Evolutionary conservation across 1,139 yeast genomes (phyloP).

Genomic region (Taphrina pruni): DNA sequence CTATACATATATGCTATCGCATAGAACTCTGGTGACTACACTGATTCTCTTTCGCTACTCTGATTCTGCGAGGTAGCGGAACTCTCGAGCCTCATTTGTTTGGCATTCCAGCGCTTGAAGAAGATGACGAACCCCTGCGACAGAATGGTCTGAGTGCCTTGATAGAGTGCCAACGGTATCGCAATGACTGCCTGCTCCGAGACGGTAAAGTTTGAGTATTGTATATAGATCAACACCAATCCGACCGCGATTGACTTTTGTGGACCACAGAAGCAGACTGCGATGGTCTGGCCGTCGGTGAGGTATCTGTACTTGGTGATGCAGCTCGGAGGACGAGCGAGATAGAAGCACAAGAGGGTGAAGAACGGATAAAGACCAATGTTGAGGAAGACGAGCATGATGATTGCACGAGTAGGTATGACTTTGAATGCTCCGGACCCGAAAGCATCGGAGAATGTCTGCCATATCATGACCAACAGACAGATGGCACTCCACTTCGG

Average conservation of each 20-base stretch:
- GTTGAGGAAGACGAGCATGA: constrained; percentile 80
- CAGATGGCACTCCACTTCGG: constrained; percentile 68
- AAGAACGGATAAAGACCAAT: constrained; percentile 76
- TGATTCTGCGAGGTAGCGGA: not conserved
- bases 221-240: constrained; percentile 77
- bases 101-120: constrained; percentile 66
- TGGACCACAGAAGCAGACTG: constrained; percentile 85
- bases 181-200: constrained; percentile 68
- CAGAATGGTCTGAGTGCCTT: constrained; percentile 80
- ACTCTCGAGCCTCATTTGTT: not conserved
- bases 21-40: not conserved
- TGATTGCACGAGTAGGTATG: constrained; percentile 70
- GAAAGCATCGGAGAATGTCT: constrained; percentile 87
- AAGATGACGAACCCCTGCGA: constrained; percentile 72
- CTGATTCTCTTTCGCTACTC: not conserved
- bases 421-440: constrained; percentile 76
- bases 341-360: constrained; percentile 64
- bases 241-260: constrained; percentile 94
- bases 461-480: constrained; percentile 78
- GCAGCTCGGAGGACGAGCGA: constrained; percentile 63
- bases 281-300: constrained; percentile 71
- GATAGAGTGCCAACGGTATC: constrained; percentile 82
- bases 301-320: constrained; percentile 57
- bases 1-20: not conserved
- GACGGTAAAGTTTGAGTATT: constrained; percentile 69